These are phyloP conservation scores for Xylaria curta DNA, from an alignment of 495 filamentous ascomycete species.

Conservation along the genomic window DNA sequence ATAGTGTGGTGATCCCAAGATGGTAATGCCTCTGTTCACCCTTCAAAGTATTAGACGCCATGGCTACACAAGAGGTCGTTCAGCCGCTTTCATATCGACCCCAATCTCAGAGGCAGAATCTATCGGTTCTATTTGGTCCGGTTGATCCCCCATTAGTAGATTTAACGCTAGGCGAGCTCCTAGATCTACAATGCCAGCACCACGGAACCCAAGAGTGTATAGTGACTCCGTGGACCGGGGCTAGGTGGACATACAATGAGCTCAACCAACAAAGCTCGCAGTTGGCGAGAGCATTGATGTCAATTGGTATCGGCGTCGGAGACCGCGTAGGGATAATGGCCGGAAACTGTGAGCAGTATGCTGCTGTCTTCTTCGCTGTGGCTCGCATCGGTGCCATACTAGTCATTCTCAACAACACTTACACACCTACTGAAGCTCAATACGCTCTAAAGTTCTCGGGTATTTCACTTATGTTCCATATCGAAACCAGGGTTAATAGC, in stretches of 20 bases:
- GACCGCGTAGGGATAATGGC: conserved; percentile 74
- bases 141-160: conserved; percentile 65
- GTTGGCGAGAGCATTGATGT: conserved; percentile 63
- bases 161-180: conserved; percentile 66
- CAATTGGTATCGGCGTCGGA: conserved; percentile 65
- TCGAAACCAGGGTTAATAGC: background rate
- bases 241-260: conserved; percentile 70
- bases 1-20: background rate
- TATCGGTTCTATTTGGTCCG: conserved; percentile 66
- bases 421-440: conserved; percentile 67
- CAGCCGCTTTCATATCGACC: conserved; percentile 25
- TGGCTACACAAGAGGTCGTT: conserved; percentile 33
- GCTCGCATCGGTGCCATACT: conserved; percentile 69
- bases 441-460: conserved; percentile 70
- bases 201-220: conserved; percentile 65
- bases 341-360: conserved; percentile 74
- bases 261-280: conserved; percentile 65
- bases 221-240: conserved; percentile 69
- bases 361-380: conserved; percentile 71
- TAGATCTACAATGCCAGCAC: conserved; percentile 67
- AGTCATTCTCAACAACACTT: conserved; percentile 75
- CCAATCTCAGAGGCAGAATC: conserved; percentile 41
- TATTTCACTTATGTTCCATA: conserved; percentile 37
- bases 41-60: conserved; percentile 4
- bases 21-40: background rate